These are phyloP conservation scores for Sugiyamaella marilandica DNA, from an alignment of 805 yeast species.

Conservation along the genomic window DNA sequence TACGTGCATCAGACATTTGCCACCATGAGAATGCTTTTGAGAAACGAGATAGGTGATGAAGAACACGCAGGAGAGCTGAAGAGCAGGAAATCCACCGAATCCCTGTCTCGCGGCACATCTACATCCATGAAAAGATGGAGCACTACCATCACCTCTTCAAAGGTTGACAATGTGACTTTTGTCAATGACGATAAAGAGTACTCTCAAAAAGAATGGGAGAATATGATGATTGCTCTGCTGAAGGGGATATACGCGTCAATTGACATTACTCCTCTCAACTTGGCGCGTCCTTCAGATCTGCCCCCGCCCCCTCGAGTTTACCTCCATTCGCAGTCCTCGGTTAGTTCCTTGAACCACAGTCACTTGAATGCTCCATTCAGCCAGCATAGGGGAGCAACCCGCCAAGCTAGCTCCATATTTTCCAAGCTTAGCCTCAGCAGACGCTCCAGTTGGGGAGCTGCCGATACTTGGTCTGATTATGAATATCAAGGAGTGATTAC, in stretches of 20 bases:
- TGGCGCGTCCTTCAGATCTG: conserved; percentile 13
- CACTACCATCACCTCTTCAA: conserved; percentile 7
- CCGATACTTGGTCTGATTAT: conserved; percentile 19
- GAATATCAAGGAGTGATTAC: conserved; percentile 19
- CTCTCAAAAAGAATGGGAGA: conserved; percentile 22
- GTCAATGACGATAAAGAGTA: conserved; percentile 10
- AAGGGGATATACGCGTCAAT: conserved; percentile 23
- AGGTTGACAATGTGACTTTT: conserved; percentile 12
- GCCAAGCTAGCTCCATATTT: conserved; percentile 1
- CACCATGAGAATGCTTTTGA: conserved; percentile 17
- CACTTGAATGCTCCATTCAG: background rate
- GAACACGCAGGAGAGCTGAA: background rate
- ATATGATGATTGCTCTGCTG: conserved; percentile 14
- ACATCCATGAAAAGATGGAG: conserved; percentile 16
- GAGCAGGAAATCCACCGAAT: conserved; percentile 10
- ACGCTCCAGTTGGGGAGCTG: conserved; percentile 20
- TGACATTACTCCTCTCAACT: conserved; percentile 22
- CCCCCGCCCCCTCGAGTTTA: conserved; percentile 6
- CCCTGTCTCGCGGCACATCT: conserved; percentile 8
- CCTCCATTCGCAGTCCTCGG: conserved; percentile 19
- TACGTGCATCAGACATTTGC: conserved; percentile 24
- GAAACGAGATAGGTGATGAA: conserved; percentile 10
- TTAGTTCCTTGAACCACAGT: conserved; percentile 9
- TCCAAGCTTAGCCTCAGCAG: conserved; percentile 8
- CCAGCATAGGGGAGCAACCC: background rate